Evolutionary conservation across 192 early-diverging fungal genomes (phyloP).

Genomic region (Pilobolus umbonatus): DNA sequence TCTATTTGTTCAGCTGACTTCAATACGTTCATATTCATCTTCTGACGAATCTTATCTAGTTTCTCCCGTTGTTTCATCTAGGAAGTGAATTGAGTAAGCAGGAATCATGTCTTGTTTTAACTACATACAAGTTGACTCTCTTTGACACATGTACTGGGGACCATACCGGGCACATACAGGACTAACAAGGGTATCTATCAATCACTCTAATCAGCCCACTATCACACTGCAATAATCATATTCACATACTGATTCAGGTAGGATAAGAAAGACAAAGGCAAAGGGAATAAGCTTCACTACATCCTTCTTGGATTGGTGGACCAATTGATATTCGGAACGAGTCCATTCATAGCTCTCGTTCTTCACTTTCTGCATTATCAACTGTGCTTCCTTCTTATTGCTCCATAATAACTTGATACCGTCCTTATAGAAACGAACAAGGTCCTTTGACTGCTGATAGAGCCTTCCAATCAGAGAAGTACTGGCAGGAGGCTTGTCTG

Average conservation of each 20-base stretch:
- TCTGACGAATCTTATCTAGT: constrained; percentile 39
- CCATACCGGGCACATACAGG: constrained; percentile 43
- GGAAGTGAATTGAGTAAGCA: neutral
- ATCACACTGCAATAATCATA: neutral
- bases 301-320: constrained; percentile 42
- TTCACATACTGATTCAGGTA: constrained; percentile 37
- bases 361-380: constrained; percentile 27
- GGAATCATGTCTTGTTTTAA: neutral
- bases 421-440: constrained; percentile 50
- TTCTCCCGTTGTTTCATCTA: constrained; percentile 43
- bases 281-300: constrained; percentile 48
- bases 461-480: constrained; percentile 16
- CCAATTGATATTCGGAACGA: constrained; percentile 44
- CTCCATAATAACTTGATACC: constrained; percentile 46
- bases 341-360: constrained; percentile 35
- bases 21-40: constrained; percentile 43
- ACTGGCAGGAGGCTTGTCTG: no score
- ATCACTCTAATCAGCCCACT: neutral
- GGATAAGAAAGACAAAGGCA: constrained; percentile 37
- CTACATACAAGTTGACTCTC: constrained; percentile 41
- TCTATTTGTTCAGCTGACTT: constrained; percentile 34
- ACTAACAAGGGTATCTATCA: constrained; percentile 44
- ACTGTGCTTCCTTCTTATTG: constrained; percentile 43
- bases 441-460: constrained; percentile 37
- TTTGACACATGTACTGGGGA: constrained; percentile 51